A percentile compares a stretch with the other conserved stretches of the same genome.
These are phyloP conservation scores for Iris pallida DNA, from an alignment of 116 monocot genomes.

Conservation along the genomic window DNA sequence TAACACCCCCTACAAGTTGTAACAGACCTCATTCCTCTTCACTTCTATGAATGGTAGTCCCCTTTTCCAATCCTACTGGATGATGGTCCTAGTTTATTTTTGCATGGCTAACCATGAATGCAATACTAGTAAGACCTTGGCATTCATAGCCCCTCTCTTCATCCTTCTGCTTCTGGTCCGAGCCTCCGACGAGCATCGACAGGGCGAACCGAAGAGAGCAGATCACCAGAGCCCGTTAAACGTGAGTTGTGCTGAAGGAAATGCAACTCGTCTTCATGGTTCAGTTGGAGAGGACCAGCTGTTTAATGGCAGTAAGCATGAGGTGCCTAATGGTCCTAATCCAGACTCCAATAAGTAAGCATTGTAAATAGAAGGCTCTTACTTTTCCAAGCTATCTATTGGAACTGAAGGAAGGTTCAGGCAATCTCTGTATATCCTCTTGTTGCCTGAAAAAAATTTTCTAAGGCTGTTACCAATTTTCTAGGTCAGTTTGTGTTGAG, in stretches of 20 bases:
- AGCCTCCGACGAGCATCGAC: neutral
- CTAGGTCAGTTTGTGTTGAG: too few species aligned
- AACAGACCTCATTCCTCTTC: too few species aligned
- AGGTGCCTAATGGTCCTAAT: neutral
- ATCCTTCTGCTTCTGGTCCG: neutral
- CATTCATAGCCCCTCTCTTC: neutral
- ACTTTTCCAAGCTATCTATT: too few species aligned
- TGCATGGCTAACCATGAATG: constrained; percentile 1
- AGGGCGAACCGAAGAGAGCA: too few species aligned
- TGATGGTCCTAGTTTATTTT: neutral
- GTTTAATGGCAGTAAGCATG: neutral
- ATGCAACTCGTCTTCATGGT: neutral
- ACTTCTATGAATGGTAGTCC: neutral
- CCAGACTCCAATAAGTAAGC: neutral
- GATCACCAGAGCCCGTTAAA: neutral
- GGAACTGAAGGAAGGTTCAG: too few species aligned
- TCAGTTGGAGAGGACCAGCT: neutral
- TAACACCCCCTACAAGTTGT: too few species aligned
- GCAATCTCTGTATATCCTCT: too few species aligned
- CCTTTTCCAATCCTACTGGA: neutral
- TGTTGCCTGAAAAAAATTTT: too few species aligned
- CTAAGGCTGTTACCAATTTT: too few species aligned
- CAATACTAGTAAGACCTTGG: neutral
- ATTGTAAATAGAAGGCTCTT: too few species aligned
- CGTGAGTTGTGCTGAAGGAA: neutral